phyloP scores from a whole-genome alignment of 2,329 filamentous ascomycete genomes.

The Sporothrix luriei region DNA sequence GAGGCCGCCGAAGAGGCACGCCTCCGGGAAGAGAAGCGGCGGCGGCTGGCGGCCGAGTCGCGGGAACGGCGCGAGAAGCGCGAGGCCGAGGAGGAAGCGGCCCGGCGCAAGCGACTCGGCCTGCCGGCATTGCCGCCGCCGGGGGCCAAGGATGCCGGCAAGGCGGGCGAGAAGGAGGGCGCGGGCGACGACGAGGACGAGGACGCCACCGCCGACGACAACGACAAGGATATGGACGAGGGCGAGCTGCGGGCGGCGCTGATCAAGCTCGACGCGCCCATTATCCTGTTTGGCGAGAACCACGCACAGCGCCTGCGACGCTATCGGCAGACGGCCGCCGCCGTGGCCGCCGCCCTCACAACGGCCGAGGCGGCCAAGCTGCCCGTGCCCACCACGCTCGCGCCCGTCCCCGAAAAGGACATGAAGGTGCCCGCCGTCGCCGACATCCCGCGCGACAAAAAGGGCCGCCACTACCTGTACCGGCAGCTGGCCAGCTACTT shows the following conservation, averaged over 20 bases:
- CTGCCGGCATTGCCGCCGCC: slow-evolving; percentile 70
- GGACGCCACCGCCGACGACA: no score
- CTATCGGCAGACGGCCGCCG: slow-evolving; percentile 66
- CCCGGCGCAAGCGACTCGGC: slow-evolving; percentile 73
- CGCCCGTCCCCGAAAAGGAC: slow-evolving; percentile 77
- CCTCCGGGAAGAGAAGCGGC: slow-evolving; percentile 78
- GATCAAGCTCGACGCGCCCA: slow-evolving; percentile 72
- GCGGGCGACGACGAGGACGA: slow-evolving; percentile 45
- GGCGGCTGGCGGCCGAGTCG: slow-evolving; percentile 78
- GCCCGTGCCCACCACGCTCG: slow-evolving; percentile 83
- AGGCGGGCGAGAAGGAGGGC: slow-evolving; percentile 37
- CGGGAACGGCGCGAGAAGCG: slow-evolving; percentile 68
- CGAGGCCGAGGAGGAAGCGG: slow-evolving; percentile 72
- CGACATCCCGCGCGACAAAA: slow-evolving; percentile 54
- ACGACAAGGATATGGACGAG: slow-evolving; percentile 61
- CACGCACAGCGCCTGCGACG: slow-evolving; percentile 69
- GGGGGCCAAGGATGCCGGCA: slow-evolving; percentile 41
- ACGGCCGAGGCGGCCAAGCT: slow-evolving; percentile 46
- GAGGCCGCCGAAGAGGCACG: slow-evolving; percentile 72
- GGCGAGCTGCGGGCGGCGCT: slow-evolving; percentile 70
- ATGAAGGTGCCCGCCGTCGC: slow-evolving; percentile 77
- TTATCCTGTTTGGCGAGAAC: slow-evolving; percentile 76
- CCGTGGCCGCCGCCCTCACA: slow-evolving; percentile 52
- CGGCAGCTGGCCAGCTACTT: slow-evolving; percentile 93
- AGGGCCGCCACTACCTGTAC: slow-evolving; percentile 71